Conservation (phyloP, 2,329 filamentous ascomycete species). For the Colletotrichum incanum region DNA sequence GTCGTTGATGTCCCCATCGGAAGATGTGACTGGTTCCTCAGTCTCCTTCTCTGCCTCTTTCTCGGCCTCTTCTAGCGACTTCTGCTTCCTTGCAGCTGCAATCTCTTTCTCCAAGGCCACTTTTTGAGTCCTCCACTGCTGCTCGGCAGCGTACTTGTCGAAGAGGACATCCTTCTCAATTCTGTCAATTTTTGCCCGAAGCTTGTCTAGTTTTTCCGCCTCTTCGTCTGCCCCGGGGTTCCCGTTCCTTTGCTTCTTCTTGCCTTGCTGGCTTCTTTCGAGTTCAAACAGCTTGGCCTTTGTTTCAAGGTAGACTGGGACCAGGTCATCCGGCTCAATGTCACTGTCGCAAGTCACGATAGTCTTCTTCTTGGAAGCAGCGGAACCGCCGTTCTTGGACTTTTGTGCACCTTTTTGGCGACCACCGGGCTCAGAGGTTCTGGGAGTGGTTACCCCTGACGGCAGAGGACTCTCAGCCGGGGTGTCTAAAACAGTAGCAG, state of each 20-base stretch:
- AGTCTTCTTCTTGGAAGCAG: slow-evolving; percentile 58
- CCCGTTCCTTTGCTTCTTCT: slow-evolving; percentile 58
- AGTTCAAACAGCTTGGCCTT: slow-evolving; percentile 78
- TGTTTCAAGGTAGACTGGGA: slow-evolving; percentile 83
- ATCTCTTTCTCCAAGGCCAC: slow-evolving; percentile 75
- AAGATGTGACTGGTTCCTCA: slow-evolving; percentile 47
- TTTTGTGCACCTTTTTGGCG: slow-evolving; percentile 30
- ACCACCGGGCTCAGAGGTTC: slow-evolving; percentile 53
- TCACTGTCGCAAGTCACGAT: slow-evolving; percentile 75
- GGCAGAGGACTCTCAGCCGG: slow-evolving; percentile 65
- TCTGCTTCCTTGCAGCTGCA: slow-evolving; percentile 63
- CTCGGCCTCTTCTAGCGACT: slow-evolving; percentile 52
- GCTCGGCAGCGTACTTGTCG: slow-evolving; percentile 76
- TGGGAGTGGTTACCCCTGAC: slow-evolving; percentile 67
- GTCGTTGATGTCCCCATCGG: slow-evolving; percentile 65
- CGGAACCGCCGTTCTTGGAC: slow-evolving; percentile 40
- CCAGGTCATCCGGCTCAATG: slow-evolving; percentile 81
- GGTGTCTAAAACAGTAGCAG: slow-evolving; percentile 55
- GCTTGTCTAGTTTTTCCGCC: slow-evolving; percentile 72
- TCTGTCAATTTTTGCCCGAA: slow-evolving; percentile 81
- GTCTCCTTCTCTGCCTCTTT: slow-evolving; percentile 33
- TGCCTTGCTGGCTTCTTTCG: slow-evolving; percentile 65
- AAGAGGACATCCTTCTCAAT: slow-evolving; percentile 87
- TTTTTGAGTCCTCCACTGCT: slow-evolving; percentile 74
- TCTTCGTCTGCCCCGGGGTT: slow-evolving; percentile 55